Base-by-base conservation (phyloP, 371 early-diverging fungal species). In the Smittium culicis region DNA sequence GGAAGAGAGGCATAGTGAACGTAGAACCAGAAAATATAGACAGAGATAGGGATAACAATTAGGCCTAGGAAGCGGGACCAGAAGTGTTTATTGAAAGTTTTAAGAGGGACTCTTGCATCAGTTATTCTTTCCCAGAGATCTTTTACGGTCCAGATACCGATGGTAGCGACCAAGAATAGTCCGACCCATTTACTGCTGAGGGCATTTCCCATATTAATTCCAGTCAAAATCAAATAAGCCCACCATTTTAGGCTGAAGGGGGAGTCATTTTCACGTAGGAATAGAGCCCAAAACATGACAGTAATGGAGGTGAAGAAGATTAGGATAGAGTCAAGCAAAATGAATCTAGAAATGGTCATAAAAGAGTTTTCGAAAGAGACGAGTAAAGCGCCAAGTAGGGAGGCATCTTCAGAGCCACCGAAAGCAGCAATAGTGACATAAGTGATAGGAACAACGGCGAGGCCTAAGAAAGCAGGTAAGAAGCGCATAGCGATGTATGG, bases 401-500 rank as follows among this genome's bases (percentile, higher is more conserved):
- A 80, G 2, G 89, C 83, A 54, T 82, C 74, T 33, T 79, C 74
- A 14, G 90, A 86, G 69, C 84, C 83, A 2, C 91, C 89, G 58
- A 86, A 77, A 68, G 85, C 86, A 45, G 86, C 80, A 69, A 91
- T 72, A 0, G 95, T 93, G 34, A 88, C 75, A 74, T 87, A 95
- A 27, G 88, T 80, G 64, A 90, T 82, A 5, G 93, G 92, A 0
- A 88, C 82, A n/a, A 90, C 75, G 0, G 89, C 68, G 2, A 83
- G 74, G 0, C 94, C 93, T 34, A 91, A 71, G 0, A 88, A 63
- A 0, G 86, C 91, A 25, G 90, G 84, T 2, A 89, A 34, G 34
- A 85, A 63, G 29, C 95, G 83, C 91, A 95, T 92, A 2, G 83
- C 80, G 3, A 88, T 82, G 74, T 89, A 95, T 2, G 95, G 95